A percentile compares a stretch with the other conserved stretches of the same genome.
Evolutionary conservation across 108 stramenopile genomes (phyloP).

Genomic region (Nannochloropsis oceanica): DNA sequence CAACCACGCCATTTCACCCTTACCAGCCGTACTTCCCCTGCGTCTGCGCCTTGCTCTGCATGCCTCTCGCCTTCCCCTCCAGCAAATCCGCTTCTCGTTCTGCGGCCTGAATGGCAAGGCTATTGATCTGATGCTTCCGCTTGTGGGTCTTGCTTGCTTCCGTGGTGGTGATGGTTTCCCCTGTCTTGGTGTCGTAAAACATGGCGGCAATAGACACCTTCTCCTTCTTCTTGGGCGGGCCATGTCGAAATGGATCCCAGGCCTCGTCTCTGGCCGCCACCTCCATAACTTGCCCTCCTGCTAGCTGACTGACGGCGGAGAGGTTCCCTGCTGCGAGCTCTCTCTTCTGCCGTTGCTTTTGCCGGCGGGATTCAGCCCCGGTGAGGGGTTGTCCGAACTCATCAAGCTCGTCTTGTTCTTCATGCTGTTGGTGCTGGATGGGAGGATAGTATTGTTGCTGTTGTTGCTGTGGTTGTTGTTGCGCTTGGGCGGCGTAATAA

Average conservation of each 20-base stretch:
- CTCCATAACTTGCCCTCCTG: not conserved
- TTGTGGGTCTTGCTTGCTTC: not conserved
- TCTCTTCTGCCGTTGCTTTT: not conserved
- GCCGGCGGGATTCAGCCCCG: not conserved
- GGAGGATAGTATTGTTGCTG: no score
- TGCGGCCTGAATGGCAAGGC: not conserved
- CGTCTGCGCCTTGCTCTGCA: not conserved
- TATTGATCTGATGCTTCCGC: conserved; percentile 6
- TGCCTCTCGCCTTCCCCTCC: not conserved
- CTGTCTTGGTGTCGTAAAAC: not conserved
- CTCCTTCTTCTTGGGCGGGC: not conserved
- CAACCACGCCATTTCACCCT: not conserved
- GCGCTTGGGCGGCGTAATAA: not conserved
- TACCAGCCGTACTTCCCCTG: conserved; percentile 7
- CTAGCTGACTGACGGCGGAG: not conserved
- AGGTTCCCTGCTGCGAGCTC: not conserved
- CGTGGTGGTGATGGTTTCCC: not conserved
- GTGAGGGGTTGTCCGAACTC: not conserved
- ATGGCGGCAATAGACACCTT: not conserved
- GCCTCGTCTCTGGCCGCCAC: not conserved
- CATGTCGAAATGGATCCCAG: not conserved
- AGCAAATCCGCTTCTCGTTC: conserved; percentile 1
- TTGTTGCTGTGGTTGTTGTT: not conserved
- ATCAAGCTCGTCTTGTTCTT: not conserved
- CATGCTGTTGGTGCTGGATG: not conserved